Conservation (phyloP, 345 rosid species). For the Syzygium oleosum region DNA sequence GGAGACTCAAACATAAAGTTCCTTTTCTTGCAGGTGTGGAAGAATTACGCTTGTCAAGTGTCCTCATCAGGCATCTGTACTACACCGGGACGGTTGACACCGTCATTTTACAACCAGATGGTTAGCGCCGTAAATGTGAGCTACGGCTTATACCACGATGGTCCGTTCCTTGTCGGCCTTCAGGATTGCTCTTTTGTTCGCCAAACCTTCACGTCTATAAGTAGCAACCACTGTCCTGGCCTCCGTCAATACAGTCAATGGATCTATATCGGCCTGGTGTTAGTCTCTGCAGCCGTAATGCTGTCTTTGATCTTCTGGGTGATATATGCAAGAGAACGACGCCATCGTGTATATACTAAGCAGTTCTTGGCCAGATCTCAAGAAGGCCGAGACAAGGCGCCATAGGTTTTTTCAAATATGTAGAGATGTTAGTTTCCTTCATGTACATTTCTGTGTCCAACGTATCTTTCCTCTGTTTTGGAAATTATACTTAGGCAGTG, state of each 20-base stretch:
- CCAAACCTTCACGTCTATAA: conserved; percentile 54
- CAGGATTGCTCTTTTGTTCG: conserved; percentile 78
- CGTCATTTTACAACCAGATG: conserved; percentile 52
- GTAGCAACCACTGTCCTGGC: conserved; percentile 47
- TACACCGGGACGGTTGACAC: conserved; percentile 75
- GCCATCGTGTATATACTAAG: conserved; percentile 77
- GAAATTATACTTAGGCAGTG: neutral
- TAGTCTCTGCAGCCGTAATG: conserved; percentile 84
- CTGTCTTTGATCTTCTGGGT: conserved; percentile 90
- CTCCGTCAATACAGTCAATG: conserved; percentile 47
- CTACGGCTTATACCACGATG: conserved; percentile 57
- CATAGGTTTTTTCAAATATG: neutral
- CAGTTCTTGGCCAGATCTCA: neutral
- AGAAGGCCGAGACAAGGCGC: neutral
- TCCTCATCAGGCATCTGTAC: conserved; percentile 45
- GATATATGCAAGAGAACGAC: conserved; percentile 70
- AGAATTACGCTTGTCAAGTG: conserved; percentile 39
- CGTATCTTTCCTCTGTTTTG: neutral
- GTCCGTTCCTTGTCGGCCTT: conserved; percentile 74
- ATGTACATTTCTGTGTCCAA: neutral
- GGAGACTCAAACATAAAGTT: neutral
- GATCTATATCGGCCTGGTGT: conserved; percentile 72
- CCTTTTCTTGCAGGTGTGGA: conserved; percentile 50
- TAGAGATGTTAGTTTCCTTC: neutral
- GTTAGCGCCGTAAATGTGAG: conserved; percentile 70